Evolutionary conservation across 305 asterid genomes (phyloP).

Genomic region (Fraxinus floribunda): DNA sequence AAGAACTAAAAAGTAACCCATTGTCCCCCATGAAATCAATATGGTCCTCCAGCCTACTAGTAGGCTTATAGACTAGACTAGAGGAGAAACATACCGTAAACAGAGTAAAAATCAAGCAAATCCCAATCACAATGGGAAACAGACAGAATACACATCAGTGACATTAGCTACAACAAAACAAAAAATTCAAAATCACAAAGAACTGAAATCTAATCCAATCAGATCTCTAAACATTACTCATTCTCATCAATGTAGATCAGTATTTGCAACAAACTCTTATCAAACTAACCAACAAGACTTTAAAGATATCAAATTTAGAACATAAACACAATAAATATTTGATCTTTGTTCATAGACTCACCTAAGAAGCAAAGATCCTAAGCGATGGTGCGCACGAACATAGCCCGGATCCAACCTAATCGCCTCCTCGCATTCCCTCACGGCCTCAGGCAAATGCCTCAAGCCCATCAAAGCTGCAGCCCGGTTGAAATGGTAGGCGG

Average conservation of each 20-base stretch:
- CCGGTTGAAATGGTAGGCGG: slow-evolving; percentile 69
- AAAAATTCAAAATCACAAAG: slow-evolving; percentile 26
- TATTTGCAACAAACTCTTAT: slow-evolving; percentile 19
- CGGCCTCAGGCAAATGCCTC: slow-evolving; percentile 54
- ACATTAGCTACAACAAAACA: slow-evolving; percentile 34
- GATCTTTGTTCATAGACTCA: slow-evolving; percentile 39
- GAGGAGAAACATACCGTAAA: slow-evolving; percentile 22
- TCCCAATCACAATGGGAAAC: slow-evolving; percentile 20
- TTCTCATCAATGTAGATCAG: slow-evolving; percentile 23
- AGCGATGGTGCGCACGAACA: slow-evolving; percentile 74
- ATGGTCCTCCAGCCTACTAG: slow-evolving; percentile 18
- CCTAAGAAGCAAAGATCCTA: slow-evolving; percentile 87
- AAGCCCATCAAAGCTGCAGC: slow-evolving; percentile 75
- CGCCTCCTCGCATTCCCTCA: slow-evolving; percentile 80
- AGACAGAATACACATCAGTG: slow-evolving; percentile 27
- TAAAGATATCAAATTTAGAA: slow-evolving; percentile 4
- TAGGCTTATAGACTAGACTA: slow-evolving; percentile 17
- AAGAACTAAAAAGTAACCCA: neutral
- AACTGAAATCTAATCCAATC: slow-evolving; percentile 23
- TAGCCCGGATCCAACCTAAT: slow-evolving; percentile 78
- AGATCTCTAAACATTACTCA: slow-evolving; percentile 34
- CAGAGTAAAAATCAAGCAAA: slow-evolving; percentile 26
- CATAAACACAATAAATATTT: slow-evolving; percentile 22
- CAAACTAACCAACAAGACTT: slow-evolving; percentile 4
- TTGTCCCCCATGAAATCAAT: slow-evolving; percentile 15